These are phyloP conservation scores for Suhomyces sp. DNA, from an alignment of 805 yeast genomes.

Conservation along the genomic window DNA sequence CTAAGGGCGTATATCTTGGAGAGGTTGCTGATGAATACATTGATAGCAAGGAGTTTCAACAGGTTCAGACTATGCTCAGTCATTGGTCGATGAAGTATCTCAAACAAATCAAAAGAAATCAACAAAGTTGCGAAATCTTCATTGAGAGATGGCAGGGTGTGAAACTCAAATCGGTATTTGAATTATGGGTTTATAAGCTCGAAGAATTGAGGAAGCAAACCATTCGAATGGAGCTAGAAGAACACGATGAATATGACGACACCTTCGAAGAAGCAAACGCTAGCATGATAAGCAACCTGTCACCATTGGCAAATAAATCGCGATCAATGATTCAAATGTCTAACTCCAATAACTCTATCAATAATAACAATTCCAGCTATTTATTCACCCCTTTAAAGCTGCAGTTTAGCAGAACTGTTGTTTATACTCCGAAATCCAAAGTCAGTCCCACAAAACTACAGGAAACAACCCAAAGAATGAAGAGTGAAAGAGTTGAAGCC, in stretches of 20 bases:
- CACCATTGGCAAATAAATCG: conserved; percentile 33
- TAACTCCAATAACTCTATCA: too few relatives aligned
- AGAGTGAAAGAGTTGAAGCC: conserved; percentile 34
- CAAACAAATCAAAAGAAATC: conserved; percentile 30
- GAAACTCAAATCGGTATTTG: conserved; percentile 30
- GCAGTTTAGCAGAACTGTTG: conserved; percentile 11
- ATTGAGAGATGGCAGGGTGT: conserved; percentile 31
- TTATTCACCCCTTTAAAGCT: conserved; percentile 37
- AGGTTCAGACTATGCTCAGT: conserved; percentile 25
- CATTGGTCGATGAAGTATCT: conserved; percentile 39
- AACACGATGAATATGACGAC: conserved; percentile 7
- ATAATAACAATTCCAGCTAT: conserved; percentile 20
- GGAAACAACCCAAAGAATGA: conserved; percentile 38
- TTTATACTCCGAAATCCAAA: conserved; percentile 25
- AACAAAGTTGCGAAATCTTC: conserved; percentile 36
- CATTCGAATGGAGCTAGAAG: neutral
- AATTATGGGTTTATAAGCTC: conserved; percentile 36
- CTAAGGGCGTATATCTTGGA: conserved; percentile 21
- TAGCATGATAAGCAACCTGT: conserved; percentile 24
- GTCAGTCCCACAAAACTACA: conserved; percentile 38
- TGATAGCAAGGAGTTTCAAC: conserved; percentile 27
- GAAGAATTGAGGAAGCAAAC: conserved; percentile 9
- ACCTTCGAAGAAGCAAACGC: conserved; percentile 19
- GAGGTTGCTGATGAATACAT: conserved; percentile 32
- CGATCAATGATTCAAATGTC: neutral